Evolutionary conservation across 1,284 basidiomycete genomes (phyloP), one percentile per base, ranked within the genome.

Genomic region (Boletus putidus): DNA sequence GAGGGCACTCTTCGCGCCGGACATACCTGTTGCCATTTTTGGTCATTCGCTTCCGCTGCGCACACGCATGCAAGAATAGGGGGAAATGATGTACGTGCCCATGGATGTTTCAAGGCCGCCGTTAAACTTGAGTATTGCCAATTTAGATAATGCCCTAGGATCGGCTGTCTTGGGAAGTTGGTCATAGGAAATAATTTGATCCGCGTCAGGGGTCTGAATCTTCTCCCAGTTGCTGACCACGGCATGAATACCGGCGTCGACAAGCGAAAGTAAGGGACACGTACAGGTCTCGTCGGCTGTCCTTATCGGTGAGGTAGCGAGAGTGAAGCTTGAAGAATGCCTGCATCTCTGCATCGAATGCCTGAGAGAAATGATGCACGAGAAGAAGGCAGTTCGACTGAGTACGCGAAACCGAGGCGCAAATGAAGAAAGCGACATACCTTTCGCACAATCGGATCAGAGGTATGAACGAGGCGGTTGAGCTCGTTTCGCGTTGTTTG

Each of bases 251-350:
- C 53, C 53, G 23, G 16, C 6, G 47, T 53, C 49, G 42, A 52
- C 56, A 64, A 48, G 59, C 63, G 52, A 52, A 43, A 47, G 58
- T 33, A 59, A 57, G 59, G 50, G 47, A 61, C 45, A 80, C 91
- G 68, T 72, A 97, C 94, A 98, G 87, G 77, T 94, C 91, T 72
- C 89, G 84, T 72, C 87, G 90, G 81, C 93, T 91, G 53, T 96
- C 95, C 69, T 91, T 90, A 76, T 98, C 94, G 40, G 88, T 77
- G 65, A 98, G 87, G 79, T 96, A 98, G 68, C 96, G 91, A 75
- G 94, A 97, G 83, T 98, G 97, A 72, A 98, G 92, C 73, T 89
- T 89, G 85, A 96, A 97, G 84, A 98, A 99, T 62, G 89, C 89
- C 74, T 95, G 90, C 96, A 98, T 98, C 80, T 99, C 95, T 53